A percentile compares a stretch with the other conserved stretches of the same genome.
These are phyloP conservation scores for Calonectria hongkongensis DNA, from an alignment of 2,329 filamentous ascomycete species.

Conservation along the genomic window DNA sequence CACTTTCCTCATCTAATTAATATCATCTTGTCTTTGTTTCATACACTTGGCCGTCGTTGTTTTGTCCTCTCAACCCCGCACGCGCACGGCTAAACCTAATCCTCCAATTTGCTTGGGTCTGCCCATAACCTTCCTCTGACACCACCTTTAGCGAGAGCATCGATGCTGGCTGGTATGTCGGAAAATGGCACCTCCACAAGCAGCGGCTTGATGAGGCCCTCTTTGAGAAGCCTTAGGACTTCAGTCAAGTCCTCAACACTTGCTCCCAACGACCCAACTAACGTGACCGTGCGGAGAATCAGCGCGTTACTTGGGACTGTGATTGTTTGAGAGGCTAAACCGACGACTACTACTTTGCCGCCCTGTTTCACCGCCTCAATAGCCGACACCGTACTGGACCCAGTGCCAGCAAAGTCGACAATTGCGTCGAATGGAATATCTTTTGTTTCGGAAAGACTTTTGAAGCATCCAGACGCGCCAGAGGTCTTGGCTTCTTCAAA, in stretches of 20 bases:
- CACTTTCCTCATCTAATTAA: too few species aligned
- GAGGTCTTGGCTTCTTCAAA: constrained; percentile 19
- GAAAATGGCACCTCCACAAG: constrained; percentile 17
- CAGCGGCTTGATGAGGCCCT: not conserved
- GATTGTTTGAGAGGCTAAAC: constrained; percentile 10
- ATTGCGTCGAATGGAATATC: constrained; percentile 24
- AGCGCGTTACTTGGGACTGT: constrained; percentile 13
- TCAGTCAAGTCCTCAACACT: not conserved
- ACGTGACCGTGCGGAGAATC: not conserved
- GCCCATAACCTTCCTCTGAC: constrained; percentile 14
- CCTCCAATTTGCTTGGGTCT: not conserved
- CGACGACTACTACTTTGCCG: constrained; percentile 33
- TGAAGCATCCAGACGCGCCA: constrained; percentile 22
- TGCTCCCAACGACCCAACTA: constrained; percentile 2
- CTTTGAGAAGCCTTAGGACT: constrained; percentile 7
- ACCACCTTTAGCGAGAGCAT: not conserved
- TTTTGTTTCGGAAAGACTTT: not conserved
- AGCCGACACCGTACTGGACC: not conserved
- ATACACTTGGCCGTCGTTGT: too few species aligned
- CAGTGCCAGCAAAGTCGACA: constrained; percentile 37
- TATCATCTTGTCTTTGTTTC: too few species aligned
- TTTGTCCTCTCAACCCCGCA: too few species aligned
- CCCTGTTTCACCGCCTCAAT: not conserved
- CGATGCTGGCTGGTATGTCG: constrained; percentile 16
- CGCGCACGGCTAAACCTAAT: not conserved